Evolutionary conservation across 495 filamentous ascomycete genomes (phyloP).

Genomic region (Xylaria cubensis): DNA sequence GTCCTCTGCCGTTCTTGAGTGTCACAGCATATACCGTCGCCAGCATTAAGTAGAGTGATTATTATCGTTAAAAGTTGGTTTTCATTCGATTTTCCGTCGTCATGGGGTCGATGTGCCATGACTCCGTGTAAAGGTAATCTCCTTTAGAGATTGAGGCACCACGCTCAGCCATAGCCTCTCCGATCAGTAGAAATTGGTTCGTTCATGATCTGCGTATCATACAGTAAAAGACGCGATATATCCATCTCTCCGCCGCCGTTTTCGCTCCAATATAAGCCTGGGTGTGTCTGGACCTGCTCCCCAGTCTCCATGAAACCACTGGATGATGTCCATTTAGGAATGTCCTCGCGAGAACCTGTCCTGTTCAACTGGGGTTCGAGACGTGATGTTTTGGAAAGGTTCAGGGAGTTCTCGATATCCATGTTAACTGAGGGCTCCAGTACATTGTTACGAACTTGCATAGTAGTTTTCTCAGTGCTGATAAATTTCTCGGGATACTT

Average conservation of each 20-base stretch:
- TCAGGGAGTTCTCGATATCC: constrained; percentile 43
- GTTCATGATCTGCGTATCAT: constrained; percentile 44
- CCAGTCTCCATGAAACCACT: constrained; percentile 39
- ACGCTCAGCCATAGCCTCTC: constrained; percentile 38
- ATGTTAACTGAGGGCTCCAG: constrained; percentile 52
- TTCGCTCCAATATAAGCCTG: constrained; percentile 36
- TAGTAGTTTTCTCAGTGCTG: constrained; percentile 61
- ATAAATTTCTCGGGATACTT: constrained; percentile 70
- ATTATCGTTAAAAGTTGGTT: constrained; percentile 1
- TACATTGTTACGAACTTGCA: constrained; percentile 48
- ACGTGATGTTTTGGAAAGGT: constrained; percentile 38
- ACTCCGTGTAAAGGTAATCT: constrained; percentile 5
- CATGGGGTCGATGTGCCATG: background rate
- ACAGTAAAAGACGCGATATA: constrained; percentile 55
- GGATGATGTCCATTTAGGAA: constrained; percentile 42
- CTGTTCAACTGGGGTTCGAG: constrained; percentile 49
- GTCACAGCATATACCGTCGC: constrained; percentile 8
- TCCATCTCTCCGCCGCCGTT: constrained; percentile 50
- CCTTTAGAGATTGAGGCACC: background rate
- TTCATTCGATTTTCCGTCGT: background rate
- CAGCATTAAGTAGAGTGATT: background rate
- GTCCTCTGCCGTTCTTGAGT: background rate
- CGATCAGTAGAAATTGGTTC: constrained; percentile 33
- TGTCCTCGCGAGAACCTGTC: constrained; percentile 50
- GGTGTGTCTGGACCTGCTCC: constrained; percentile 39